A percentile compares a stretch with the other conserved stretches of the same genome.
These are phyloP conservation scores for Metahyphopichia silvanorum DNA, from an alignment of 805 yeast species.

Conservation along the genomic window DNA sequence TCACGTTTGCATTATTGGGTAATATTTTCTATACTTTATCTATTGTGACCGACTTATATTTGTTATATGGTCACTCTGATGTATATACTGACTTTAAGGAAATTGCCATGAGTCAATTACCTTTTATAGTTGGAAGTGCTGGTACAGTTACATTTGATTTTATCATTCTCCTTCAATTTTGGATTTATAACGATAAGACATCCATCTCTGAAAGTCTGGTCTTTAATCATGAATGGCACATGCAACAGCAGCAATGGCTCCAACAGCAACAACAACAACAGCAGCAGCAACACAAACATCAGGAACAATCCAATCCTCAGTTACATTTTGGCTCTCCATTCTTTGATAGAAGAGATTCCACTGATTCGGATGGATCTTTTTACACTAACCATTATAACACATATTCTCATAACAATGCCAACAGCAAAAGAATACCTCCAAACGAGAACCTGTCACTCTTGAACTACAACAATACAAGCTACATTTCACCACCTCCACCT, in stretches of 20 bases:
- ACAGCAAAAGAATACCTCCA: not conserved
- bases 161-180: conserved; percentile 31
- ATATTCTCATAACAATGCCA: not conserved
- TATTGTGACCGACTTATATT: conserved; percentile 25
- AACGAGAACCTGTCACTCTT: conserved; percentile 3
- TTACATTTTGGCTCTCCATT: too few species aligned
- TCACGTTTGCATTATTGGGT: conserved; percentile 34
- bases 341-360: not conserved
- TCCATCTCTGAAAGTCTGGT: conserved; percentile 2
- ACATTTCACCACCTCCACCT: conserved; percentile 11
- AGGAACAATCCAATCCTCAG: too few species aligned
- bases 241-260: conserved; percentile 1
- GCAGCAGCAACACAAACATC: not conserved
- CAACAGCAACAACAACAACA: conserved; percentile 4
- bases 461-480: not conserved
- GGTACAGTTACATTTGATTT: conserved; percentile 72
- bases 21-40: conserved; percentile 33
- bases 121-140: conserved; percentile 79
- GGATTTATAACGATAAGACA: conserved; percentile 11
- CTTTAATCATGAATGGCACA: conserved; percentile 1
- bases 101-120: conserved; percentile 68
- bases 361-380: not conserved
- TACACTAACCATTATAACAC: conserved; percentile 1
- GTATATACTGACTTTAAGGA: conserved; percentile 18
- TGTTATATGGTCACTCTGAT: conserved; percentile 14